phyloP scores from a whole-genome alignment of 2,329 filamentous ascomycete species.

The Fusarium ambrosium region DNA sequence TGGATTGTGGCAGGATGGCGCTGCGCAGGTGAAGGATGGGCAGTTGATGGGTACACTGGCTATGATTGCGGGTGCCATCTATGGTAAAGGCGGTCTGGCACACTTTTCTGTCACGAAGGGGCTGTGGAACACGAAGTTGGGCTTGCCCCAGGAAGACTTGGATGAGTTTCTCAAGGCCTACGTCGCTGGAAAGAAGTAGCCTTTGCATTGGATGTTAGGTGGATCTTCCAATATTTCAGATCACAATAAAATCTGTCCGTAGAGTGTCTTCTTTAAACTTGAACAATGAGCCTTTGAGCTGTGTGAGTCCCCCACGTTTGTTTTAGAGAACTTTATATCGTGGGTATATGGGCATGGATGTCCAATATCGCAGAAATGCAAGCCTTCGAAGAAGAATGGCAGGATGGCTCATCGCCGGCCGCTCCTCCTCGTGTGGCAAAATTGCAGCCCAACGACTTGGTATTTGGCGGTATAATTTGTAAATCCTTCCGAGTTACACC shows the following conservation, averaged over 20 bases:
- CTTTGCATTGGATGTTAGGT: background rate
- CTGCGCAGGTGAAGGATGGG: background rate
- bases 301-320: background rate
- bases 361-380: too few species aligned
- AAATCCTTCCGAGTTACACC: too few species aligned
- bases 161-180: background rate
- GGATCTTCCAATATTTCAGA: background rate
- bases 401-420: too few species aligned
- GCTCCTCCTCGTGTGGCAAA: too few species aligned
- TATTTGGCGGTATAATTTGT: too few species aligned
- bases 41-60: background rate
- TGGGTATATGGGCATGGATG: too few species aligned
- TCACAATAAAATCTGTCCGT: background rate
- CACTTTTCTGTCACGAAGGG: background rate
- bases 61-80: background rate
- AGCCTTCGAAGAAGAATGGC: too few species aligned
- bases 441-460: too few species aligned
- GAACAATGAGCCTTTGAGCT: background rate
- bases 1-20: background rate
- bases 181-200: background rate
- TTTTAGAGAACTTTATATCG: background rate
- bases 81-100: background rate
- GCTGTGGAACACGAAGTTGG: background rate
- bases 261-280: background rate
- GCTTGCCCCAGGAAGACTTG: background rate